A percentile compares a stretch with the other conserved stretches of the same genome.
Conservation (phyloP, 2,329 filamentous ascomycete genomes). For the Colletotrichum karsti region DNA sequence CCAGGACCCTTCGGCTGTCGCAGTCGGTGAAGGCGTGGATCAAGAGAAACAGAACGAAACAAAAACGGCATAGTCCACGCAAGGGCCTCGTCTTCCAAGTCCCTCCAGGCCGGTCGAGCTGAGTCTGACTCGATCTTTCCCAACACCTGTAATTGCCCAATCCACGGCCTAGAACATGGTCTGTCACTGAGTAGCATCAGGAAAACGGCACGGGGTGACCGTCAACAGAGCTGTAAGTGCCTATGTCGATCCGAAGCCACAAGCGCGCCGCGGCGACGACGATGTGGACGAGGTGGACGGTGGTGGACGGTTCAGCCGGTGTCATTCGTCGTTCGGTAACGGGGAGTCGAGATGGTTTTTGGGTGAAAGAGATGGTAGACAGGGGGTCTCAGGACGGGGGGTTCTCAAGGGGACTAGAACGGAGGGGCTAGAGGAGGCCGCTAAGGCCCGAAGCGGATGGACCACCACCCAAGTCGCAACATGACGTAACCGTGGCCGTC, state of each 20-base stretch:
- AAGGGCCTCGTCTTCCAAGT: background rate
- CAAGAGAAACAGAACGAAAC: background rate
- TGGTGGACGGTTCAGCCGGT: background rate
- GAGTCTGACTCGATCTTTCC: background rate
- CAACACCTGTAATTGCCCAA: background rate
- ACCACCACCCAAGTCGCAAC: conserved; percentile 6
- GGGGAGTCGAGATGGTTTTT: background rate
- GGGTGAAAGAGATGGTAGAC: background rate
- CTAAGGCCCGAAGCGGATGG: conserved; percentile 21
- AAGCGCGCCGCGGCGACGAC: background rate
- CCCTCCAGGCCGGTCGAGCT: background rate
- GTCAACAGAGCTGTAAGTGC: background rate
- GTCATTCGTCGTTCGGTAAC: conserved; percentile 5
- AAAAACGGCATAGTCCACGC: background rate
- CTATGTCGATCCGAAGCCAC: conserved; percentile 17
- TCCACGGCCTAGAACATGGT: background rate
- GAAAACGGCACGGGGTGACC: conserved; percentile 1
- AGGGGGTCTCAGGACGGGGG: background rate
- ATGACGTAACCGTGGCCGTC: conserved; percentile 24
- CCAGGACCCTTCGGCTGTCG: conserved; percentile 3
- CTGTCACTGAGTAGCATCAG: background rate
- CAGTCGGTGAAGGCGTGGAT: conserved; percentile 5
- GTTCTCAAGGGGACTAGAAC: background rate
- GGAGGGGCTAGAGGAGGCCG: background rate
- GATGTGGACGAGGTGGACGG: background rate